Conservation (phyloP, 805 yeast genomes). For the Grigorovia humatica region DNA sequence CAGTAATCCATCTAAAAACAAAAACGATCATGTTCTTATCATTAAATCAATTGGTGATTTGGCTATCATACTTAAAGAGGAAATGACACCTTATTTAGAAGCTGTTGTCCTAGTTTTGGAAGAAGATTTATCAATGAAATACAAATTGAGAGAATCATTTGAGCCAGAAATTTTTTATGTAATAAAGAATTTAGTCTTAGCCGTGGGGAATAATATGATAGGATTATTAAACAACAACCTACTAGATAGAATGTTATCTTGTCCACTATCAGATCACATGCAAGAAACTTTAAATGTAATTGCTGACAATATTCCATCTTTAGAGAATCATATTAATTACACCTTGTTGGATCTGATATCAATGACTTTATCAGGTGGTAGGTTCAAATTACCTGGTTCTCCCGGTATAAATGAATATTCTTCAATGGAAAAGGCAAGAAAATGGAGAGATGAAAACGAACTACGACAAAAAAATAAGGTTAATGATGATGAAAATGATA, state of each 20-base stretch:
- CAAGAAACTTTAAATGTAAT: slow-evolving; percentile 61
- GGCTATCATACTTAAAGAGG: slow-evolving; percentile 58
- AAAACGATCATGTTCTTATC: slow-evolving; percentile 54
- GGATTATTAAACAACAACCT: slow-evolving; percentile 73
- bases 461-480: slow-evolving; percentile 47
- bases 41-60: slow-evolving; percentile 72
- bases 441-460: slow-evolving; percentile 63
- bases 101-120: slow-evolving; percentile 69
- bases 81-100: slow-evolving; percentile 76
- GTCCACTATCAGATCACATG: slow-evolving; percentile 70
- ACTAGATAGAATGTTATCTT: slow-evolving; percentile 62
- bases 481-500: slow-evolving; percentile 35
- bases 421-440: slow-evolving; percentile 55
- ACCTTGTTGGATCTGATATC: slow-evolving; percentile 62
- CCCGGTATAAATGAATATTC: slow-evolving; percentile 54
- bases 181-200: slow-evolving; percentile 66
- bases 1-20: slow-evolving; percentile 3
- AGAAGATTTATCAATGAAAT: slow-evolving; percentile 49
- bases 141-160: slow-evolving; percentile 51
- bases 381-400: slow-evolving; percentile 75
- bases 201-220: slow-evolving; percentile 82
- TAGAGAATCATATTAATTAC: slow-evolving; percentile 58
- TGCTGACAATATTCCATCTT: slow-evolving; percentile 60
- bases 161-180: slow-evolving; percentile 83
- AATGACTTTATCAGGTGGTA: slow-evolving; percentile 63